Conservation (phyloP, 1,284 basidiomycete species). For the Rhodotorula sp. region DNA sequence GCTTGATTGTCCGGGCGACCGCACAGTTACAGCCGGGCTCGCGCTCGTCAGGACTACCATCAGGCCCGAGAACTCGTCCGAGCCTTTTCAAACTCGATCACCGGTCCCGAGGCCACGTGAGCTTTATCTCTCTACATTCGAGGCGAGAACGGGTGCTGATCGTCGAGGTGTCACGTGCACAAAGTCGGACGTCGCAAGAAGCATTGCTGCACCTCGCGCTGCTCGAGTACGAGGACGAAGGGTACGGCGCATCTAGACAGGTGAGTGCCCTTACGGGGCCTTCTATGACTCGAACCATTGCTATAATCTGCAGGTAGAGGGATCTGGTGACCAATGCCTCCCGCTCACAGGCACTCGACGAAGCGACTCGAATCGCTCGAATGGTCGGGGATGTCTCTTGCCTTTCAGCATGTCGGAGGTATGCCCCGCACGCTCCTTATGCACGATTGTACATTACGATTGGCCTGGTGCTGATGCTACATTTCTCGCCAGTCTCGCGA, state of each 20-base stretch:
- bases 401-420: conserved; percentile 18
- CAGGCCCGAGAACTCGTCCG: conserved; percentile 5
- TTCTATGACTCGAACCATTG: too few relatives aligned
- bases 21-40: conserved; percentile 8
- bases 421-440: not conserved
- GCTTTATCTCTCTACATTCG: not conserved
- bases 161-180: fast-evolving
- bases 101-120: not conserved
- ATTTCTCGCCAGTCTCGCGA: not conserved
- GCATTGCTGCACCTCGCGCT: conserved; percentile 29
- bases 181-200: conserved; percentile 7
- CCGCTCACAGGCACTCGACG: conserved; percentile 14
- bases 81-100: not conserved
- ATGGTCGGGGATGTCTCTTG: conserved; percentile 15
- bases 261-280: too few relatives aligned
- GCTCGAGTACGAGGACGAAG: conserved; percentile 21
- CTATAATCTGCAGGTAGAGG: too few relatives aligned
- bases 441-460: not conserved
- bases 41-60: conserved; percentile 15
- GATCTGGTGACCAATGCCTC: too few relatives aligned
- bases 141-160: too few relatives aligned
- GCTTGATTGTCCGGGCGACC: too few relatives aligned
- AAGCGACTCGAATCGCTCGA: conserved; percentile 23
- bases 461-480: not conserved
- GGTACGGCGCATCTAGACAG: conserved; percentile 3